Evolutionary conservation across 805 yeast genomes (phyloP).

Genomic region (Cyberlindnera suaveolens): DNA sequence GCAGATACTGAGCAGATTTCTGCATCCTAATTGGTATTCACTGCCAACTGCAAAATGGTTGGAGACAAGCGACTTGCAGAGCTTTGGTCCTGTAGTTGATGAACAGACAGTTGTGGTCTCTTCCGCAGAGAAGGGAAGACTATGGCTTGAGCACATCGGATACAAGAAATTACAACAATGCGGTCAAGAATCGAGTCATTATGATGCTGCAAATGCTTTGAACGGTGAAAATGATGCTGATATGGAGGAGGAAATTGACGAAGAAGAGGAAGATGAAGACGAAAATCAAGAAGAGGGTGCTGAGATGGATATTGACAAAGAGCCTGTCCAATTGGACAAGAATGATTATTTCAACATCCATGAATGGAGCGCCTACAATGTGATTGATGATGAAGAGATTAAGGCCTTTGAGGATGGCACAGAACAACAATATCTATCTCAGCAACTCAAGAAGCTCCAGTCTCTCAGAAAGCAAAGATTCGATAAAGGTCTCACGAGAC

Average conservation of each 20-base stretch:
- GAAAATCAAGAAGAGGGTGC: background rate
- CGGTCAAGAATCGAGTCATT: slow-evolving; percentile 7
- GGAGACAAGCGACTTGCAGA: slow-evolving; percentile 38
- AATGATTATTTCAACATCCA: slow-evolving; percentile 28
- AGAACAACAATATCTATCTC: slow-evolving; percentile 36
- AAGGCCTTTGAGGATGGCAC: slow-evolving; percentile 37
- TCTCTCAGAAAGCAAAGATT: slow-evolving; percentile 43
- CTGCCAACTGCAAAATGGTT: slow-evolving; percentile 65
- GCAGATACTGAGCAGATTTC: slow-evolving; percentile 45
- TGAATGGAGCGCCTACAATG: slow-evolving; percentile 44
- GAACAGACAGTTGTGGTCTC: slow-evolving; percentile 51
- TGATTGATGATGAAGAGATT: slow-evolving; percentile 47
- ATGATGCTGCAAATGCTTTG: background rate
- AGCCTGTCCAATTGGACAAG: slow-evolving; percentile 4
- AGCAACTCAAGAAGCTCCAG: slow-evolving; percentile 42
- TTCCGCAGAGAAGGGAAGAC: slow-evolving; percentile 41
- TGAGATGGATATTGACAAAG: background rate
- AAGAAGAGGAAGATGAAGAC: slow-evolving; percentile 5
- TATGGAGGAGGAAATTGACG: slow-evolving; percentile 4
- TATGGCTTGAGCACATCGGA: slow-evolving; percentile 51
- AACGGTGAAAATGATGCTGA: slow-evolving; percentile 5
- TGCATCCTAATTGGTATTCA: slow-evolving; percentile 60
- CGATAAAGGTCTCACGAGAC: slow-evolving; percentile 26
- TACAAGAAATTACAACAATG: slow-evolving; percentile 29
- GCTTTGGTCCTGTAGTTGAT: slow-evolving; percentile 64